These are phyloP conservation scores for Hypoxylon lienhwacheense DNA, from an alignment of 495 filamentous ascomycete genomes.

Conservation along the genomic window DNA sequence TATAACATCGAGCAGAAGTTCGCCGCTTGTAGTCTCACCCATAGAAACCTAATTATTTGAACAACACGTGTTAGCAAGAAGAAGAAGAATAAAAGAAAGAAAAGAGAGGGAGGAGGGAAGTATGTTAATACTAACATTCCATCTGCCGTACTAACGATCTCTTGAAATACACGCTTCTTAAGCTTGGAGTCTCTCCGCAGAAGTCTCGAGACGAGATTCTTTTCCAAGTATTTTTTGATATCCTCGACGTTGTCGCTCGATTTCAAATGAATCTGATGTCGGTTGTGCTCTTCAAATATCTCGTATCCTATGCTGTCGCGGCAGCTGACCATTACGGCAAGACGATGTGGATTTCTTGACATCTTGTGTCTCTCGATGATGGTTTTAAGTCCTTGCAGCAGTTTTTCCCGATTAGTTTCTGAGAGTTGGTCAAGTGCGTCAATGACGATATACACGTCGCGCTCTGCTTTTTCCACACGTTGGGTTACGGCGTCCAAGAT, in stretches of 20 bases:
- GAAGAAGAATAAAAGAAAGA: no score
- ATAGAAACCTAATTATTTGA: slow-evolving; percentile 6
- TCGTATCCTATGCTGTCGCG: neutral
- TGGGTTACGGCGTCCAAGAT: neutral
- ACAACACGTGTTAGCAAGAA: neutral
- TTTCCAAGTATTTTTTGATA: slow-evolving; percentile 1
- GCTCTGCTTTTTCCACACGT: neutral
- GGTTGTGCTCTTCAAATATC: neutral
- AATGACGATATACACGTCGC: slow-evolving; percentile 23
- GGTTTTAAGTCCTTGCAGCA: neutral
- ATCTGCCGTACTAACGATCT: neutral
- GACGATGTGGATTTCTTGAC: neutral
- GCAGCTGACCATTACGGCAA: slow-evolving; percentile 1
- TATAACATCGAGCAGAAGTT: slow-evolving; percentile 4
- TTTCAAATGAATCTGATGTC: neutral
- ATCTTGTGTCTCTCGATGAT: slow-evolving; percentile 1
- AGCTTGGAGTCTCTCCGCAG: neutral
- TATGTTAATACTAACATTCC: slow-evolving; percentile 7
- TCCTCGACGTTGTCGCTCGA: neutral
- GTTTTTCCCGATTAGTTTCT: neutral
- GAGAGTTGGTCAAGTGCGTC: slow-evolving; percentile 13
- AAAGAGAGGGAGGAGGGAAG: neutral
- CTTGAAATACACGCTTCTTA: neutral
- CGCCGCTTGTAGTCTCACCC: neutral
- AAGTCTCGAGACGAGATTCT: neutral